phyloP scores from a whole-genome alignment of 2,329 filamentous ascomycete genomes.

The Pseudopyricularia javanii region DNA sequence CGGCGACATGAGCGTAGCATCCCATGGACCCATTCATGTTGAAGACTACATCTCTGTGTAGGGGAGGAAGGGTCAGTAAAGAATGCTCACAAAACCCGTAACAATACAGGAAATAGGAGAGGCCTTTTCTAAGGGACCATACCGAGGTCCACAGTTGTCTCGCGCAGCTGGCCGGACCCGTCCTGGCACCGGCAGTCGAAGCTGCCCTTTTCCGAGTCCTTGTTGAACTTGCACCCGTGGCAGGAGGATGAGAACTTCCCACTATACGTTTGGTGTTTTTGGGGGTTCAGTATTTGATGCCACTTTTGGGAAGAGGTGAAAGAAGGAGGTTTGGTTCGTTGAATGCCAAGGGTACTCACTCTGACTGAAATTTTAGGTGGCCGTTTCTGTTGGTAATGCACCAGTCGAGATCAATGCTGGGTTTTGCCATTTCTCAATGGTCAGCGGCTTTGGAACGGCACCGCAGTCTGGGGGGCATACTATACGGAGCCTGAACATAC shows the following conservation, averaged over 20 bases:
- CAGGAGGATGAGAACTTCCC: constrained; percentile 13
- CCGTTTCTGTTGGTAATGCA: constrained; percentile 16
- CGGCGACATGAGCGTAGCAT: constrained; percentile 23
- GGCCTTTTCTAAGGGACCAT: constrained; percentile 5
- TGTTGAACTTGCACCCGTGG: constrained; percentile 7
- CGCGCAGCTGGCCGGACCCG: neutral
- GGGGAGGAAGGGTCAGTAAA: neutral
- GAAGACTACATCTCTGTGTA: neutral
- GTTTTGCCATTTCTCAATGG: neutral
- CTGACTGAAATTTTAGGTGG: constrained; percentile 8
- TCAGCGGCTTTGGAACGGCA: neutral
- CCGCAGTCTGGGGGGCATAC: neutral
- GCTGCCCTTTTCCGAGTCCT: neutral
- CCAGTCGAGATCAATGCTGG: constrained; percentile 22
- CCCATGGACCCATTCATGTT: constrained; percentile 23
- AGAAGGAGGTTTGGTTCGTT: neutral
- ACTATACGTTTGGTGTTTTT: constrained; percentile 3
- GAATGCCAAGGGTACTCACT: constrained; percentile 4
- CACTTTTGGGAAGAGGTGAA: neutral
- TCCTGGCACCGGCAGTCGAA: constrained; percentile 13
- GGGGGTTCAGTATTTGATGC: neutral
- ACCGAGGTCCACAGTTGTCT: constrained; percentile 13
- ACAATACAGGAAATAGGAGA: neutral
- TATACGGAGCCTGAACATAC: constrained; percentile 10
- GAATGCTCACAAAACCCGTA: too few species aligned